These are phyloP conservation scores for Wickerhamomyces sydowiorum DNA, from an alignment of 805 yeast species.

Conservation along the genomic window DNA sequence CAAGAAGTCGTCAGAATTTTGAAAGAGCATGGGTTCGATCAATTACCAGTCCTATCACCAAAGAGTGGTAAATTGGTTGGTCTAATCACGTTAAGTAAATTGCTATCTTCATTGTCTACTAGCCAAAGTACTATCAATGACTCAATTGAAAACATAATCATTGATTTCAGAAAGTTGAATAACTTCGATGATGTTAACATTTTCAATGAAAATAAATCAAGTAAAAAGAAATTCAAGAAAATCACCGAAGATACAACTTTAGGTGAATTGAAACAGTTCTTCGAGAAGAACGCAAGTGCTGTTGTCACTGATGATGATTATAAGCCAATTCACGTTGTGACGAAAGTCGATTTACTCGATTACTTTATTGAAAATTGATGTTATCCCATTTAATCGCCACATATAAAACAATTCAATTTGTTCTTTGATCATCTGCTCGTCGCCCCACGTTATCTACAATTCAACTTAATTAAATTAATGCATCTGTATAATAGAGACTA, in stretches of 20 bases:
- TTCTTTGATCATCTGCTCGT: no score
- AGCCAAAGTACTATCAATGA: conserved; percentile 51
- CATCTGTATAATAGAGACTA: no score
- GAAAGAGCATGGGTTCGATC: conserved; percentile 77
- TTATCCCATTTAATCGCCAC: neutral
- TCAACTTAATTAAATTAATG: no score
- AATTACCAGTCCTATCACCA: conserved; percentile 64
- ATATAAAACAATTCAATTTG: neutral
- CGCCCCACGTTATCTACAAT: no score
- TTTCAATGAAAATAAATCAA: conserved; percentile 53
- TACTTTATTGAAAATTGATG: conserved; percentile 23
- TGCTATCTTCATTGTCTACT: conserved; percentile 61
- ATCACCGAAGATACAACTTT: conserved; percentile 64
- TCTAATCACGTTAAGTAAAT: conserved; percentile 66
- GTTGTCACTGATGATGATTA: conserved; percentile 67
- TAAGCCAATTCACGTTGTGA: conserved; percentile 77
- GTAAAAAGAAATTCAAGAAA: conserved; percentile 60
- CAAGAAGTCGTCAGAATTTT: conserved; percentile 62
- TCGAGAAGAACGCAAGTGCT: conserved; percentile 81
- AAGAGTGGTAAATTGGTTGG: conserved; percentile 55
- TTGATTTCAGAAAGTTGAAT: conserved; percentile 70
- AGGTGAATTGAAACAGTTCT: conserved; percentile 66
- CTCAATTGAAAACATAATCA: conserved; percentile 52
- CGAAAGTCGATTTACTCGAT: conserved; percentile 78
- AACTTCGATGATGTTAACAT: conserved; percentile 55